Base-by-base conservation (phyloP, 768 basidiomycete species). In the Tylopilus rubrobrunneus region DNA sequence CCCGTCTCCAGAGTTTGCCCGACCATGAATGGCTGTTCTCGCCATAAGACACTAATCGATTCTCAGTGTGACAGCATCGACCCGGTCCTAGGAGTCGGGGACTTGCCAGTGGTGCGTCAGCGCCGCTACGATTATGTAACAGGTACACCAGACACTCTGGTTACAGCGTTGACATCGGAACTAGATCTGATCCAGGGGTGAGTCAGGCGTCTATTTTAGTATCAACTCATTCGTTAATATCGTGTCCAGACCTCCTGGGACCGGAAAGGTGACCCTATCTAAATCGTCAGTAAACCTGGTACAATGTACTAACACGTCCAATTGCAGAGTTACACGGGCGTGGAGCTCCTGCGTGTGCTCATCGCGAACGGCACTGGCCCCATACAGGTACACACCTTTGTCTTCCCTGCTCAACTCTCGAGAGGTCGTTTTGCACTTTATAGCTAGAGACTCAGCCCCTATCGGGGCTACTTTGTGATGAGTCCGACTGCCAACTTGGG, bases 131-230 rank as follows among this genome's bases (percentile, higher is more conserved):
- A 19, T 19, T 19, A 19, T 19, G 19, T 19, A 19, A 19, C 19
- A 19, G 19, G 19, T 19, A 19, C 19, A 19, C 19, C 19, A 19
- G 19, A 19, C 19, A 19, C 19, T 19, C 19, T 19, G 19, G 19
- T 19, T 19, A 19, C 19, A 19, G 19, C 19, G 19, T 19, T 90
- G 34, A 78, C 76, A 0, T 68, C 81, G 45, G 85, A 89, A 59
- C 65, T 90, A 0, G 73, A 80, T 0, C 67, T 91, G 19, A 85
- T 92, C 37, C 87, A 91, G 70, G 89, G 89, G 84, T 87, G 61
- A 57, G 71, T 57, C 48, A 1, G 34, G 51, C 21, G 2, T 33
- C 10, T 12, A 19, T 19, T 19, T 19, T 19, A 19, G 19, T 19
- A 19, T 19, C 33, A 4, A 10, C 7, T 34, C 45, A 0, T 11